Base-by-base conservation (phyloP, 208 protist genomes). In the Leptomonas pyrrhocoris region DNA sequence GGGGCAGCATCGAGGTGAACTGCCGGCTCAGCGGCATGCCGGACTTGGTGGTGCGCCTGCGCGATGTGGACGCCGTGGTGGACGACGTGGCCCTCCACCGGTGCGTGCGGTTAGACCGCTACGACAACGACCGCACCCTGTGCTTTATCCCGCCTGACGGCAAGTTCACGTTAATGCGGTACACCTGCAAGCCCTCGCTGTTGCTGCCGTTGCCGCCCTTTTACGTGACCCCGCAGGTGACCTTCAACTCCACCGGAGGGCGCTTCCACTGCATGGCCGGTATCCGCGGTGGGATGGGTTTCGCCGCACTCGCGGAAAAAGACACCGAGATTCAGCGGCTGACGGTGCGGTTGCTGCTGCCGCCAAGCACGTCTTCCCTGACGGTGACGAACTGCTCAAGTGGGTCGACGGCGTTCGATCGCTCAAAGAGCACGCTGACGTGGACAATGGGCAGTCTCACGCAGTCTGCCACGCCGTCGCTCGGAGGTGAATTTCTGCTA, bases 121-220 rank as follows among this genome's bases (percentile, higher is more conserved):
- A 90, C 74, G 86, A 89, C 45, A 63, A 58, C 40, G 90, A 96
- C 80, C 74, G 80, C 53, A 67, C 77, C 16, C 66, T 98, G 34
- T 88, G 67, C 68, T 98, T 98, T 64, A 83, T 96, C 27, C 95
- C 94, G 0, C 89, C 90, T 7, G 95, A 98, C 63, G 94, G 95
- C 12, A 83, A 86, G 46, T 98, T 97, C 71, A 94, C 85, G 21
- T 74, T 98, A 27, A 57, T 96, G 60, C 49, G 83, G 65, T 98
- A 98, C 72, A 73, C 75, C 18, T 93, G 86, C 68, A 85, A 91
- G 48, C 68, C 78, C 6, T 42, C 75, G 15, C 55, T 80, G 30
- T 49, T 66, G 19, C 76, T 84, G 23, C 49, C 82, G 0, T 48
- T 72, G 30, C 68, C 72, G 23, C 90, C 94, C 11, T 96, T 98